Evolutionary conservation across 2,329 filamentous ascomycete species (phyloP).

Genomic region (Cercospora sesami): DNA sequence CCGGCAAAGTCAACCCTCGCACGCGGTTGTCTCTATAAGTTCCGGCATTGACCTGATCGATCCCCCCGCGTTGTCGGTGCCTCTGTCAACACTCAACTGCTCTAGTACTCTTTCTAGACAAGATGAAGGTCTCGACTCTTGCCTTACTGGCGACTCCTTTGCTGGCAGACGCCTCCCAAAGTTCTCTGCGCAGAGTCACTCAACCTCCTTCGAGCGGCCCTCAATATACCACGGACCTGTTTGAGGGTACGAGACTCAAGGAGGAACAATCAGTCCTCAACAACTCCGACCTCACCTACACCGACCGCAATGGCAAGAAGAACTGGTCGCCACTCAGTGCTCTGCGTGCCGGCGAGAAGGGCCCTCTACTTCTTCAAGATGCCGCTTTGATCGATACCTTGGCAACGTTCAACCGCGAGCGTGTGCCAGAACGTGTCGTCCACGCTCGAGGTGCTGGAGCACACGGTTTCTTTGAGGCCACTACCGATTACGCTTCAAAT

Average conservation of each 20-base stretch:
- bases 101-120: not conserved
- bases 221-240: conserved; percentile 32
- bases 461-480: conserved; percentile 56
- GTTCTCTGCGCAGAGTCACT: conserved; percentile 22
- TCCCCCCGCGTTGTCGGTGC: not conserved
- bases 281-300: conserved; percentile 36
- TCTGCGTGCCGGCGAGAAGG: conserved; percentile 55
- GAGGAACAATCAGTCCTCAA: conserved; percentile 32
- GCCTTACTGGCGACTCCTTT: conserved; percentile 18
- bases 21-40: not conserved
- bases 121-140: conserved; percentile 22
- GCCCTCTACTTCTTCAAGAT: conserved; percentile 63
- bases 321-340: conserved; percentile 36
- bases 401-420: conserved; percentile 68
- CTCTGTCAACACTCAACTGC: not conserved
- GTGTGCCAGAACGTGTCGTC: conserved; percentile 66
- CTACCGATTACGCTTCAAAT: conserved; percentile 40
- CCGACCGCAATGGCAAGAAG: conserved; percentile 33
- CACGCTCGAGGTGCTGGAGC: conserved; percentile 65
- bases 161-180: conserved; percentile 15
- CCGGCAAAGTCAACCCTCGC: not conserved
- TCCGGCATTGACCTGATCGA: not conserved
- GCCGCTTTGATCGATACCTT: conserved; percentile 66
- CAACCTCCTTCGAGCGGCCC: conserved; percentile 10
- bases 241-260: conserved; percentile 32